These are phyloP conservation scores for Kandelia obovata DNA, from an alignment of 345 rosid genomes.

Conservation along the genomic window DNA sequence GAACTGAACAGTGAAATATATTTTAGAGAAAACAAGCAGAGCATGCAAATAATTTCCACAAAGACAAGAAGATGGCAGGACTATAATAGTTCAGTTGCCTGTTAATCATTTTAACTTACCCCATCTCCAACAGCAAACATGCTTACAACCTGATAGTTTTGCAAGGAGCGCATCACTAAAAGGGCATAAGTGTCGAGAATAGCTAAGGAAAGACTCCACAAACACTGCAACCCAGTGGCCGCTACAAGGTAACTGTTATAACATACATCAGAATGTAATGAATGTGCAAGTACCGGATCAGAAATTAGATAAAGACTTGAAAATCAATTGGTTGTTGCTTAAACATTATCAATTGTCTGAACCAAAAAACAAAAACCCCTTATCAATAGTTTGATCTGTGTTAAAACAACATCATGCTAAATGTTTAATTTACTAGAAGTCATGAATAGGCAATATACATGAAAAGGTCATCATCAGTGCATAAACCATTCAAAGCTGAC, in stretches of 20 bases:
- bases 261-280: slow-evolving; percentile 25
- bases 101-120: slow-evolving; percentile 41
- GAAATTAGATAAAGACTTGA: not conserved
- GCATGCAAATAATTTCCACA: not conserved
- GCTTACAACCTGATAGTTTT: slow-evolving; percentile 46
- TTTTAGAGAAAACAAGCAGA: not conserved
- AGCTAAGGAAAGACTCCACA: slow-evolving; percentile 67
- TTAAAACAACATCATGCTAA: too few species aligned
- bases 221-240: slow-evolving; percentile 67
- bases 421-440: too few species aligned
- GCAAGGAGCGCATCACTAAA: slow-evolving; percentile 66
- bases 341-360: not conserved
- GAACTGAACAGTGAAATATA: not conserved
- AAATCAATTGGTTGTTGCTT: not conserved
- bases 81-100: too few species aligned
- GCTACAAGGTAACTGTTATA: slow-evolving; percentile 70
- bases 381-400: too few species aligned
- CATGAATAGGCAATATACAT: too few species aligned
- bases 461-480: too few species aligned
- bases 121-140: slow-evolving; percentile 66
- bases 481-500: too few species aligned
- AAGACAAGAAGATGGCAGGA: too few species aligned
- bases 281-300: not conserved
- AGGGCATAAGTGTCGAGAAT: slow-evolving; percentile 57
- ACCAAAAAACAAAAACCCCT: too few species aligned